Evolutionary conservation across 2,329 filamentous ascomycete genomes (phyloP).

Genomic region (Emmonsiellopsis sp.): DNA sequence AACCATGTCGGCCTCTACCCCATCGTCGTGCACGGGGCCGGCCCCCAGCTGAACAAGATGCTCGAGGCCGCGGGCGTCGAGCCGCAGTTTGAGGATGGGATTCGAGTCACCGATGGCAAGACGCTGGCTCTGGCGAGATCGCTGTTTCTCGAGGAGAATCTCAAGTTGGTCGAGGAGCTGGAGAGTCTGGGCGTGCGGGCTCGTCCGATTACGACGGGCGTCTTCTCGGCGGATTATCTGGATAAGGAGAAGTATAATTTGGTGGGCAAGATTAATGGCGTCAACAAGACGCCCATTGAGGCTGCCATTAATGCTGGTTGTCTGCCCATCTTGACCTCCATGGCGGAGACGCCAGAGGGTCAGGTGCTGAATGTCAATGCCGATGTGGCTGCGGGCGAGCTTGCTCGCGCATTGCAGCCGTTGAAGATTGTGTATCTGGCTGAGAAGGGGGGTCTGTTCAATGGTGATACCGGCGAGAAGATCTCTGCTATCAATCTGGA

Average conservation of each 20-base stretch:
- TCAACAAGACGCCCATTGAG: slow-evolving; percentile 85
- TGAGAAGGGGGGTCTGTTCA: slow-evolving; percentile 92
- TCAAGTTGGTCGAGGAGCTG: slow-evolving; percentile 81
- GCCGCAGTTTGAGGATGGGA: slow-evolving; percentile 93
- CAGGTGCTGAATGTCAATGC: slow-evolving; percentile 96
- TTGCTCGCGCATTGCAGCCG: slow-evolving; percentile 79
- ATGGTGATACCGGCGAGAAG: slow-evolving; percentile 86
- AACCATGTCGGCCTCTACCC: slow-evolving; percentile 93
- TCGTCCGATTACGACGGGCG: slow-evolving; percentile 78
- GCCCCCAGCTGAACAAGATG: slow-evolving; percentile 87
- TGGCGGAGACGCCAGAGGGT: slow-evolving; percentile 87
- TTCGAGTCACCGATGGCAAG: slow-evolving; percentile 90
- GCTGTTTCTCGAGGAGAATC: slow-evolving; percentile 90
- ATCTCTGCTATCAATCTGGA: slow-evolving; percentile 97
- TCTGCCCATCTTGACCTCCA: slow-evolving; percentile 86
- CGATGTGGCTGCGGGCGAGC: slow-evolving; percentile 87
- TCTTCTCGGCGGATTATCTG: slow-evolving; percentile 87
- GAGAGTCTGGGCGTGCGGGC: slow-evolving; percentile 84
- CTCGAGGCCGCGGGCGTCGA: slow-evolving; percentile 85
- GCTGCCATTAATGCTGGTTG: slow-evolving; percentile 84
- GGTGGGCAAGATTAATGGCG: slow-evolving; percentile 88
- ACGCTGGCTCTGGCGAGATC: slow-evolving; percentile 83
- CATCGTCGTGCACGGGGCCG: slow-evolving; percentile 89
- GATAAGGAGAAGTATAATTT: slow-evolving; percentile 94
- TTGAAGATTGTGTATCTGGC: slow-evolving; percentile 98